phyloP scores from a whole-genome alignment of 2,329 filamentous ascomycete species.

The Phyllosticta ampelicida region DNA sequence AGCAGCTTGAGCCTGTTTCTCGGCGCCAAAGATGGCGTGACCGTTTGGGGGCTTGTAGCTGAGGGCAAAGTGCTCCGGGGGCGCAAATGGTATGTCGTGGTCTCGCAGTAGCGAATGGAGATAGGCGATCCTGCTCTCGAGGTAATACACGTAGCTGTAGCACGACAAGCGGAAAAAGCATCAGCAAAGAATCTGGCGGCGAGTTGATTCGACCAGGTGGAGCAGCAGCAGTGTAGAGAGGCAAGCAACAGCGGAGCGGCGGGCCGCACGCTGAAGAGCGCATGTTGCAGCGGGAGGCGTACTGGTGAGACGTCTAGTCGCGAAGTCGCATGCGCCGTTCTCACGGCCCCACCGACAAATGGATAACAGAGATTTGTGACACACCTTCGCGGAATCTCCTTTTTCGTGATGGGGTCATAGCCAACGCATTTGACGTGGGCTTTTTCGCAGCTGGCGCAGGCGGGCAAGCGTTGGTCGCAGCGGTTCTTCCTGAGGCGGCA shows the following conservation, averaged over 20 bases:
- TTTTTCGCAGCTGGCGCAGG: constrained; percentile 86
- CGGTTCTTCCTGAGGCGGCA: constrained; percentile 88
- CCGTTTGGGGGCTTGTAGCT: constrained; percentile 27
- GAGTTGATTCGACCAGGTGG: background rate
- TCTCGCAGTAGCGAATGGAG: constrained; percentile 65
- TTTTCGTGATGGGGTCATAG: constrained; percentile 93
- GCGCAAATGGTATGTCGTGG: constrained; percentile 60
- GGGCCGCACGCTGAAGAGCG: background rate
- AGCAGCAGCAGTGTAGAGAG: background rate
- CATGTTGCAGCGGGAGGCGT: constrained; percentile 7
- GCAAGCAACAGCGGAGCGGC: constrained; percentile 5
- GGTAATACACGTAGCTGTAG: constrained; percentile 79
- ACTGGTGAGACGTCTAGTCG: constrained; percentile 1
- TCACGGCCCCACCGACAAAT: constrained; percentile 2
- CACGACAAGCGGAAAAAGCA: constrained; percentile 8
- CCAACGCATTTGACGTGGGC: constrained; percentile 85
- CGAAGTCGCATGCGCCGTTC: constrained; percentile 4
- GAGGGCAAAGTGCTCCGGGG: constrained; percentile 52
- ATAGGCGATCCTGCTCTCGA: constrained; percentile 76
- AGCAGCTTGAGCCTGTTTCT: constrained; percentile 10
- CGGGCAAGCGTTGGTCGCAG: constrained; percentile 86
- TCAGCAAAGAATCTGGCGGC: constrained; percentile 11
- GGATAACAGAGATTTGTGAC: constrained; percentile 13
- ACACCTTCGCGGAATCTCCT: constrained; percentile 73
- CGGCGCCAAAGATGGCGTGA: constrained; percentile 16